These are phyloP conservation scores for Podospora pseudopauciseta DNA, from an alignment of 495 filamentous ascomycete genomes.

Conservation along the genomic window DNA sequence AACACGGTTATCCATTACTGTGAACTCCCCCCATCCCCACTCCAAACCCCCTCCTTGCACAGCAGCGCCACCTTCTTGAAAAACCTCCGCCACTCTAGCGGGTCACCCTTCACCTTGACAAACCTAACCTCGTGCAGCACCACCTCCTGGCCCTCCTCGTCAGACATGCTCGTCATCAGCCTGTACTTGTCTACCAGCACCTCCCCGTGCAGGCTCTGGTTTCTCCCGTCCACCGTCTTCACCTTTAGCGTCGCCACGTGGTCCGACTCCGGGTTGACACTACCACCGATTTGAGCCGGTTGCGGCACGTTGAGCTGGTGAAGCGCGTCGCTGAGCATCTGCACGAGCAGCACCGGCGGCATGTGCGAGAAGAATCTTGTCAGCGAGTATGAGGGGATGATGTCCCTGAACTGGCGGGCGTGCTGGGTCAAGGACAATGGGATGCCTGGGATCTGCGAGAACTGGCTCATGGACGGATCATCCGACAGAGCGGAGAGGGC, in stretches of 20 bases:
- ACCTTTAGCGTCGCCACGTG: constrained; percentile 65
- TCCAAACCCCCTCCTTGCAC: constrained; percentile 77
- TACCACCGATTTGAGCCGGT: constrained; percentile 39
- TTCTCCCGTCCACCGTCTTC: constrained; percentile 70
- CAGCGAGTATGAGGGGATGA: constrained; percentile 72
- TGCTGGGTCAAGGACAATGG: constrained; percentile 79
- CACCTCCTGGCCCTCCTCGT: constrained; percentile 19
- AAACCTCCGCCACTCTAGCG: constrained; percentile 92
- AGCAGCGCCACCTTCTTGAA: constrained; percentile 88
- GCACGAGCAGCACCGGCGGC: constrained; percentile 70
- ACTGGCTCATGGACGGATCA: constrained; percentile 90
- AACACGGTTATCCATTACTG: background rate
- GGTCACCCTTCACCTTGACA: constrained; percentile 92
- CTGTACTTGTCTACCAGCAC: constrained; percentile 71
- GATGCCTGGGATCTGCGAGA: constrained; percentile 75
- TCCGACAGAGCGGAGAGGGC: constrained; percentile 68
- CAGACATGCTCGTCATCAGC: constrained; percentile 34
- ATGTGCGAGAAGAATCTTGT: constrained; percentile 89
- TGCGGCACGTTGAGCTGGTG: constrained; percentile 79
- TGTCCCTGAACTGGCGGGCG: constrained; percentile 82
- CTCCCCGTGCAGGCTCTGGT: constrained; percentile 78
- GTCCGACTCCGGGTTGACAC: constrained; percentile 31
- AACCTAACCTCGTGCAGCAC: constrained; percentile 78
- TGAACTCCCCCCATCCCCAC: constrained; percentile 16
- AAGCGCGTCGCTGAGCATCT: constrained; percentile 73